Percentiles rank a stretch among this genome's conserved stretches.
Evolutionary conservation across 345 rosid genomes (phyloP).

Genomic region (Salix exigua): DNA sequence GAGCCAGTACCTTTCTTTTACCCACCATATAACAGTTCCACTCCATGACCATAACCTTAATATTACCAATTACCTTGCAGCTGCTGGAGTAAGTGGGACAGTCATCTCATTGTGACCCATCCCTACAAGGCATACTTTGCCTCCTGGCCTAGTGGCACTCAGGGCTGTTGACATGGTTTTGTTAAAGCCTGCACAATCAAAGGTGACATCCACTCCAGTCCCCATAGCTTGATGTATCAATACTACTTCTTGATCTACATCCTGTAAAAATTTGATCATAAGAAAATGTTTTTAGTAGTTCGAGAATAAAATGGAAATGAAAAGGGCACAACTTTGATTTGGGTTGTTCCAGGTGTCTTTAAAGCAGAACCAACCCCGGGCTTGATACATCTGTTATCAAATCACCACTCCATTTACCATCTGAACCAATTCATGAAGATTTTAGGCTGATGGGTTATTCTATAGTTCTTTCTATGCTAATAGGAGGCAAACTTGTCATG

Average conservation of each 20-base stretch:
- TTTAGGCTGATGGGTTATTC: too few species aligned
- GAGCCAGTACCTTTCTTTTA: not conserved
- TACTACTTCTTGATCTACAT: conserved; percentile 56
- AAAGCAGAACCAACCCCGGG: too few species aligned
- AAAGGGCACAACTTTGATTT: too few species aligned
- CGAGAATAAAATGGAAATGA: not conserved
- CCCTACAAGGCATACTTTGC: conserved; percentile 91
- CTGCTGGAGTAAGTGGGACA: conserved; percentile 79
- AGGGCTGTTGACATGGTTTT: conserved; percentile 88
- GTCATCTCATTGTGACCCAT: conserved; percentile 75
- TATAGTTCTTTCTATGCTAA: too few species aligned
- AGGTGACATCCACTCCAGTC: conserved; percentile 57
- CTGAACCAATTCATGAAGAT: too few species aligned
- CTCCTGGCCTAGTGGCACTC: conserved; percentile 69
- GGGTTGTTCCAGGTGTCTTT: too few species aligned
- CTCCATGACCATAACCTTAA: too few species aligned
- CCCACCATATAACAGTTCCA: too few species aligned
- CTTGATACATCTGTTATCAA: too few species aligned
- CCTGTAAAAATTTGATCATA: conserved; percentile 32
- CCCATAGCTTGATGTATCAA: conserved; percentile 61
- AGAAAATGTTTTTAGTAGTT: too few species aligned
- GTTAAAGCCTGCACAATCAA: conserved; percentile 84
- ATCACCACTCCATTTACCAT: too few species aligned
- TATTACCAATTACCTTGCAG: conserved; percentile 58
- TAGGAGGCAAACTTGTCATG: too few species aligned